Conservation (phyloP, 2,329 filamentous ascomycete species). For the Magnaporthales sp. region DNA sequence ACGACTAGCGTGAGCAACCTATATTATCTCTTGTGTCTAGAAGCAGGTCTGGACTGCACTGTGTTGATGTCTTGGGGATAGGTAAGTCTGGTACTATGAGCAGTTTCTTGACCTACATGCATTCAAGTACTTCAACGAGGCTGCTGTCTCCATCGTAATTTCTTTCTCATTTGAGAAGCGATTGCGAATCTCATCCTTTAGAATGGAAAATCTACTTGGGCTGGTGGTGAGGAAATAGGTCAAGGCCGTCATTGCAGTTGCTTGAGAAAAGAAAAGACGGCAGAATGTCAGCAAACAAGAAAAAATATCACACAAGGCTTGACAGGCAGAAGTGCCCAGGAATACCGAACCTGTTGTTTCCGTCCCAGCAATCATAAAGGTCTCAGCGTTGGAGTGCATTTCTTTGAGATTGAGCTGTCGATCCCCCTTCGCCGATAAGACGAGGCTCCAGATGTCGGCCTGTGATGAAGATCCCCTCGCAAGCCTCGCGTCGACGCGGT, state of each 20-base stretch:
- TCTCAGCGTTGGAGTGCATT: conserved; percentile 7
- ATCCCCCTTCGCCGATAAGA: background rate
- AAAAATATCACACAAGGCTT: background rate
- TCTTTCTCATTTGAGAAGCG: conserved; percentile 14
- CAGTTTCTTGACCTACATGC: conserved; percentile 13
- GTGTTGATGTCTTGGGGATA: background rate
- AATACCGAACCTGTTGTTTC: conserved; percentile 38
- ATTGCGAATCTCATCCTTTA: conserved; percentile 12
- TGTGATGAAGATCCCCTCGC: conserved; percentile 2
- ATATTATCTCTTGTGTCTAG: background rate
- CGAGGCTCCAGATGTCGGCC: conserved; percentile 12
- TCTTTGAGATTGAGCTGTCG: background rate
- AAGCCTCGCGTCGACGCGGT: conserved; percentile 2
- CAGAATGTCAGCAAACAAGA: background rate
- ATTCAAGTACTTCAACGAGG: conserved; percentile 15
- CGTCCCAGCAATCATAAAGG: conserved; percentile 26
- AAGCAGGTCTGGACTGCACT: background rate
- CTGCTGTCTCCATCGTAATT: conserved; percentile 15
- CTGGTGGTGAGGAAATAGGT: conserved; percentile 21
- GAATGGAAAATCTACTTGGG: conserved; percentile 13
- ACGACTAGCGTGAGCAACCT: background rate
- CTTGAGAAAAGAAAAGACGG: background rate
- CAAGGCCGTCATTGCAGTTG: conserved; percentile 11
- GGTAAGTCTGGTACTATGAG: background rate
- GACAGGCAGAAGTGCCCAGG: background rate